Evolutionary conservation across 139 green algal species (phyloP), one percentile per base, ranked within the genome.

Genomic region (Mesotaenium endlicherianum): DNA sequence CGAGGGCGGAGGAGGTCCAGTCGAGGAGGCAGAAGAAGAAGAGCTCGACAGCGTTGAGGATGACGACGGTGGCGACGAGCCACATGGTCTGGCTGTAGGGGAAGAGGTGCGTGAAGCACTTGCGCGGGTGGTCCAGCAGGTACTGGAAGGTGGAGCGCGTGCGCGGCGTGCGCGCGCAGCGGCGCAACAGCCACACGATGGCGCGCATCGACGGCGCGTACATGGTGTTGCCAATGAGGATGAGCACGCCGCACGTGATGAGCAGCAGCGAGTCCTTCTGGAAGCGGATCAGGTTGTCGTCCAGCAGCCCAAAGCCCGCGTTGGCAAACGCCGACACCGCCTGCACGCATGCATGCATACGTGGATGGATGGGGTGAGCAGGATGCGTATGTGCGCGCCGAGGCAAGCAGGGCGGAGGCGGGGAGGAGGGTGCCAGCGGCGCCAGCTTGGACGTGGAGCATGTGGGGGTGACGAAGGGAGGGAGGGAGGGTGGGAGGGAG

Each of bases 281-380:
- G 42, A 86, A 83, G 30, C 20, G 71, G 5, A 86, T 71, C 26
- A 86, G 31, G 71, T 85, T 86, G 2, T 38, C 70, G 20, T 67
- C 43, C 45, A 86, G 75, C 0, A 86, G n/a, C 14, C 38, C n/a
- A 5, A 86, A 86, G 20, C 79, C 79, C 1, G 79, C 75, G n/a
- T 86, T 86, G 39, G 41, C 39, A n/a, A 86, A 86, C 30, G 79
- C 79, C 8, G 79, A 86, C 34, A 86, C 74, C n/a, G 70, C 43
- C 71, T 86, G 79, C 40, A 83, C 30, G 34, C 36, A n/a, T n/a
- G n/a, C n/a, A n/a, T n/a, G n/a, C n/a, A n/a, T n/a, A n/a, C n/a
- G n/a, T n/a, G n/a, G n/a, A n/a, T n/a, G n/a, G n/a, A n/a, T n/a
- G n/a, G n/a, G n/a, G n/a, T n/a, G n/a, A n/a, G n/a, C n/a, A n/a